Percentiles rank a stretch among this genome's conserved stretches.
Conservation (phyloP, 2,329 filamentous ascomycete species). For the Chrysoporthe cubensis region DNA sequence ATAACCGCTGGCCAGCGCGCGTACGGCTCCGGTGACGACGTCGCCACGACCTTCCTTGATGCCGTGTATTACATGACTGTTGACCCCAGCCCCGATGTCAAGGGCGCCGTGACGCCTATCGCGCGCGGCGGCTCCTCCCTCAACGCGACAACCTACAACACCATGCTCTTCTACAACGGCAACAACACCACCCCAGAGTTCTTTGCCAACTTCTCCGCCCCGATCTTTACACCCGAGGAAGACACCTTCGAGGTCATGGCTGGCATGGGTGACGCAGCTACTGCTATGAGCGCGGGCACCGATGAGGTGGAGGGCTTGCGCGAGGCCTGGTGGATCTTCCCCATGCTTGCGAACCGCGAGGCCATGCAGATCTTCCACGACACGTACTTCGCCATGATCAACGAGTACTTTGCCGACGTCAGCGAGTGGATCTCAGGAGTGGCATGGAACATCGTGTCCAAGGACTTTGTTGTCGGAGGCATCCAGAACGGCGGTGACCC, state of each 20-base stretch:
- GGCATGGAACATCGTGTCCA: constrained; percentile 13
- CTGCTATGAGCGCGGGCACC: background rate
- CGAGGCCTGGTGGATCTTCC: constrained; percentile 9
- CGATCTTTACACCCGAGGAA: background rate
- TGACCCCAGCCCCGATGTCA: constrained; percentile 16
- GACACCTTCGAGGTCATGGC: background rate
- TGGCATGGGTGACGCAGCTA: background rate
- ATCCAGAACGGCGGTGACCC: background rate
- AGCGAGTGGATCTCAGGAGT: constrained; percentile 12
- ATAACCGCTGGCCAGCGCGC: constrained; percentile 12
- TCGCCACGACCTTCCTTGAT: constrained; percentile 16
- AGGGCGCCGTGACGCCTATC: constrained; percentile 14
- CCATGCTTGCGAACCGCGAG: constrained; percentile 14
- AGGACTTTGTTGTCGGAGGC: constrained; percentile 3
- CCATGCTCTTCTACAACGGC: constrained; percentile 21
- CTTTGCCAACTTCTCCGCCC: constrained; percentile 16
- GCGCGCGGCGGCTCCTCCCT: background rate
- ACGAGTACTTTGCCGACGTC: constrained; percentile 10
- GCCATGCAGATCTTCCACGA: constrained; percentile 19
- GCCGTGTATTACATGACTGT: constrained; percentile 17
- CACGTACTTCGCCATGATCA: constrained; percentile 12
- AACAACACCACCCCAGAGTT: constrained; percentile 11
- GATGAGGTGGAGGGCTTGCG: background rate
- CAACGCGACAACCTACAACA: constrained; percentile 5
- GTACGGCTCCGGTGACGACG: background rate